Percentiles rank a stretch among this genome's conserved stretches.
phyloP scores from a whole-genome alignment of 768 basidiomycete species.

The Panaeolus papilionaceus region DNA sequence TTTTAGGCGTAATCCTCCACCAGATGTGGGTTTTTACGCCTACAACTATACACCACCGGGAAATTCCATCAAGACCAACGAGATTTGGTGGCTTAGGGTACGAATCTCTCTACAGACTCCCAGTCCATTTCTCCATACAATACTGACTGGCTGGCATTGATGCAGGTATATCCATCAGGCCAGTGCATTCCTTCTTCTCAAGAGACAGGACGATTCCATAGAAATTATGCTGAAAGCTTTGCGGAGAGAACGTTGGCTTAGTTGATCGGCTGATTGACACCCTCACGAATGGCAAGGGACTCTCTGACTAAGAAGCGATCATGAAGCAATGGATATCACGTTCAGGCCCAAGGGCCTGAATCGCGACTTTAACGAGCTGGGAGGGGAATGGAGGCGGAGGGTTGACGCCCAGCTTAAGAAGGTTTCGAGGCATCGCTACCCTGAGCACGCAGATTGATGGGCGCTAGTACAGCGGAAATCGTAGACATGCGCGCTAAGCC shows the following conservation, averaged over 20 bases:
- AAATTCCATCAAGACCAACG: too few species aligned
- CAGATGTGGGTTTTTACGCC: too few species aligned
- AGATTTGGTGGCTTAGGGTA: slow-evolving; percentile 40
- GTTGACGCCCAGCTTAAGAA: slow-evolving; percentile 3
- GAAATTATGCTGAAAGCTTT: slow-evolving; percentile 34
- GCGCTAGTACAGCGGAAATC: too few species aligned
- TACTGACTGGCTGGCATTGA: too few species aligned
- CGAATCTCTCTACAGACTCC: slow-evolving; percentile 11
- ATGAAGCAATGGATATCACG: slow-evolving; percentile 28
- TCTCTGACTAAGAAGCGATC: slow-evolving; percentile 30
- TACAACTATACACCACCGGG: too few species aligned
- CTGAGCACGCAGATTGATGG: too few species aligned
- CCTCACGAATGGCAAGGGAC: slow-evolving; percentile 30
- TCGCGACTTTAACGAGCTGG: background rate
- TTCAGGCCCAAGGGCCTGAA: background rate
- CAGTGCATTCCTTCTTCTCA: slow-evolving; percentile 31
- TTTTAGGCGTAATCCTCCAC: too few species aligned
- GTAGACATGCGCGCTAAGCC: too few species aligned
- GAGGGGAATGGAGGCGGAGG: background rate
- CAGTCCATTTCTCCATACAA: too few species aligned
- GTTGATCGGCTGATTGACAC: slow-evolving; percentile 33
- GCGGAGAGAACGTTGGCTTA: slow-evolving; percentile 25
- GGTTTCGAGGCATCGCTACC: background rate
- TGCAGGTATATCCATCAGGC: slow-evolving; percentile 40
- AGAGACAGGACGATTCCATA: slow-evolving; percentile 28